phyloP scores from a whole-genome alignment of 441 rosid genomes.

The Gossypium gossypioides region DNA sequence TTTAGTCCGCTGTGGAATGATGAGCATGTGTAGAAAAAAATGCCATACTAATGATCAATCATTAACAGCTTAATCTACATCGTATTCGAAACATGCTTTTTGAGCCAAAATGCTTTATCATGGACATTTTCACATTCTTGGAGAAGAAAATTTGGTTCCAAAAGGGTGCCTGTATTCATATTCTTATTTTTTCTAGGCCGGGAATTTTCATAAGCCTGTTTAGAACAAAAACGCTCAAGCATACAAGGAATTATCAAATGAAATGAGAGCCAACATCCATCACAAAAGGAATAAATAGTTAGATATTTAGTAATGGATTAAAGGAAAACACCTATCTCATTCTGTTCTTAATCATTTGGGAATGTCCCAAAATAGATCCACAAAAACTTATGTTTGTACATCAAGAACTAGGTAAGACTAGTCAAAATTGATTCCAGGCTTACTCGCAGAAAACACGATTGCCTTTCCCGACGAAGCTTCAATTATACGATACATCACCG shows the following conservation, averaged over 20 bases:
- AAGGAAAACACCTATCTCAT: neutral
- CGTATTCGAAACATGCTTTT: neutral
- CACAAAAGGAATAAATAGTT: neutral
- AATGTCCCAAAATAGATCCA: neutral
- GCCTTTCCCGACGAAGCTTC: slow-evolving; percentile 1
- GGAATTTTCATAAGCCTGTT: neutral
- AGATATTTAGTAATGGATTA: neutral
- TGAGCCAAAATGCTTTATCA: neutral
- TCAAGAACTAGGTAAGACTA: slow-evolving; percentile 12
- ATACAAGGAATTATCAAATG: neutral
- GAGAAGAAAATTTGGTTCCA: neutral
- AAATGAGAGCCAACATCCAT: neutral
- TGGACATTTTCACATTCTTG: neutral
- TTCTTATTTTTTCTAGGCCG: neutral
- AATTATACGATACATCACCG: neutral
- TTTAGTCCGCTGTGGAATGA: too few relatives aligned
- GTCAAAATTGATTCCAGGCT: slow-evolving; percentile 21
- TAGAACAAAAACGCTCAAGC: neutral
- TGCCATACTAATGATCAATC: neutral
- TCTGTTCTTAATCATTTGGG: neutral
- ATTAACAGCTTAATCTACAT: neutral
- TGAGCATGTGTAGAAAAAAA: neutral
- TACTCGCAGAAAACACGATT: neutral
- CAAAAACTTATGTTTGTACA: neutral
- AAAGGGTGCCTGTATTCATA: neutral